These are phyloP conservation scores for Myxozyma lipomycoides DNA, from an alignment of 805 yeast genomes.

Conservation along the genomic window DNA sequence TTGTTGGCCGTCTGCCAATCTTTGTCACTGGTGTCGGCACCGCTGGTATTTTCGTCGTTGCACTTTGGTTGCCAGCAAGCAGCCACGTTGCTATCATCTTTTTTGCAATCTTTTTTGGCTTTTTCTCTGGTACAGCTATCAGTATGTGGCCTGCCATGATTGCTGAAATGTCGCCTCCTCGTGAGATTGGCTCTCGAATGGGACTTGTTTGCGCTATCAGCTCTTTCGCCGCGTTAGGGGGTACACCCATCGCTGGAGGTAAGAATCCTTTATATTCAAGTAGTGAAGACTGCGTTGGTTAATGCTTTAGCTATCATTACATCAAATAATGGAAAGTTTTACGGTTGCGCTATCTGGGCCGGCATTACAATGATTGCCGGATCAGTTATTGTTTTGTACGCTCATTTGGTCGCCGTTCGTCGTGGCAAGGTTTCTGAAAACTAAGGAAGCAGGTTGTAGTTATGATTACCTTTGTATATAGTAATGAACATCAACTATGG, in stretches of 20 bases:
- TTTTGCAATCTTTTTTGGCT: conserved; percentile 35
- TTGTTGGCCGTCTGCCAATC: conserved; percentile 53
- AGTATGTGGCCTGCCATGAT: conserved; percentile 36
- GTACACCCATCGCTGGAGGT: conserved; percentile 35
- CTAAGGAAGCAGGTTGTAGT: too few relatives aligned
- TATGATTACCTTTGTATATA: too few relatives aligned
- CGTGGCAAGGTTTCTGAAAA: too few relatives aligned
- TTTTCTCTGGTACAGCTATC: conserved; percentile 36
- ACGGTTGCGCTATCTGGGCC: conserved; percentile 27
- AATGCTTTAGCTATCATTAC: conserved; percentile 20
- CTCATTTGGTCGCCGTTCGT: too few relatives aligned
- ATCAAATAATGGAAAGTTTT: conserved; percentile 21
- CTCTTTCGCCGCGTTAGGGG: conserved; percentile 44
- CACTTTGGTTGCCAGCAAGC: conserved; percentile 71
- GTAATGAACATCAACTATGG: too few relatives aligned
- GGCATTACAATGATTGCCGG: conserved; percentile 22
- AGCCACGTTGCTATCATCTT: conserved; percentile 24
- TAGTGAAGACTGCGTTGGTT: too few relatives aligned
- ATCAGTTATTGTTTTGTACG: conserved; percentile 10
- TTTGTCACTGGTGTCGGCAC: conserved; percentile 47
- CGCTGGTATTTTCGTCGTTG: conserved; percentile 48
- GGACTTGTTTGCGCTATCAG: conserved; percentile 56
- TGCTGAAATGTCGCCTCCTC: conserved; percentile 30
- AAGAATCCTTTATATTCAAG: background rate
- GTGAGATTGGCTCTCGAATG: conserved; percentile 45